Percentiles rank a stretch among this genome's conserved stretches.
Conservation (phyloP, 306 rosid genomes). For the Datisca glomerata region DNA sequence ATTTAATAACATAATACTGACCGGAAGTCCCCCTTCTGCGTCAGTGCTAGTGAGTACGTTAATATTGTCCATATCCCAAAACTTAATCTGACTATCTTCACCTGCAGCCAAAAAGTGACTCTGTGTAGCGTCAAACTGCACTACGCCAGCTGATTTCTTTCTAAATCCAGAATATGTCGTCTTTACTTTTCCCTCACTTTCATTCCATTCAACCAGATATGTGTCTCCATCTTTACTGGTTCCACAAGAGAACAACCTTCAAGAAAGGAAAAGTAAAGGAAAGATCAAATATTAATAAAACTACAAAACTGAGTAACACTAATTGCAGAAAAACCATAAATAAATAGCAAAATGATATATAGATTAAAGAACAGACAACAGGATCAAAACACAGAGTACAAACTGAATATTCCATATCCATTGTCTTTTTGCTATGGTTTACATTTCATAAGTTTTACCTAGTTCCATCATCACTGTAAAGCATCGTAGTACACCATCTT, state of each 20-base stretch:
- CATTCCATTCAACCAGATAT: constrained; percentile 81
- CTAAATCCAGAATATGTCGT: constrained; percentile 66
- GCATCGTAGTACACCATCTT: constrained; percentile 70
- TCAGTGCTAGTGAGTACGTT: constrained; percentile 39
- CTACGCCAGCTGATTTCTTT: constrained; percentile 62
- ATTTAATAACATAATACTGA: constrained; percentile 18
- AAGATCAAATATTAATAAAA: constrained; percentile 1
- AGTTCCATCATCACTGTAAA: constrained; percentile 76
- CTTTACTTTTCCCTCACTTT: constrained; percentile 73
- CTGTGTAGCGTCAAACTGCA: constrained; percentile 75
- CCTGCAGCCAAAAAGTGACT: constrained; percentile 84
- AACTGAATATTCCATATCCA: too few relatives aligned
- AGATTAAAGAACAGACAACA: neutral
- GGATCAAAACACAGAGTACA: too few relatives aligned
- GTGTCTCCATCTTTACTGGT: constrained; percentile 89
- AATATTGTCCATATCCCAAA: constrained; percentile 77
- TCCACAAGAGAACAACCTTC: constrained; percentile 90
- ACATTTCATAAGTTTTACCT: constrained; percentile 37
- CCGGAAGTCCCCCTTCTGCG: constrained; percentile 77
- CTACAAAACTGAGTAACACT: constrained; percentile 1
- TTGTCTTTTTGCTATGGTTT: too few relatives aligned
- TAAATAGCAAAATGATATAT: too few relatives aligned
- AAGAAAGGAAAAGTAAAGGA: constrained; percentile 4
- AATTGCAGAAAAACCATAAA: too few relatives aligned
- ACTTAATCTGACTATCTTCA: constrained; percentile 75